phyloP scores from a whole-genome alignment of 495 filamentous ascomycete genomes.

The Neurospora sp. region DNA sequence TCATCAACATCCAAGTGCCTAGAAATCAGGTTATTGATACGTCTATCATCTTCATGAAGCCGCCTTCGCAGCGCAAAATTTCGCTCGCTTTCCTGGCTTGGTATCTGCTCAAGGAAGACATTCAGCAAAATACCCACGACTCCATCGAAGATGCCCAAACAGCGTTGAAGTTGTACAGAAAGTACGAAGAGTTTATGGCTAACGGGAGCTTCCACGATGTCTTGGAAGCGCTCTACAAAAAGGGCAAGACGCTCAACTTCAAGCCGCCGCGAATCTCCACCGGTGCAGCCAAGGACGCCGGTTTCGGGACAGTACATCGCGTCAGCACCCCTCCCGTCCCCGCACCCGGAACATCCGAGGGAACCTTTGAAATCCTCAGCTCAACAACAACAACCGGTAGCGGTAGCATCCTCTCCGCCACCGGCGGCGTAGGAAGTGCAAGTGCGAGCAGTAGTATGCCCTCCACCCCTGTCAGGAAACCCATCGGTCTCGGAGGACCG shows the following conservation, averaged over 20 bases:
- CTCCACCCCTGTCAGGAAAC: not conserved
- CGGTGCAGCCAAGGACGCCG: not conserved
- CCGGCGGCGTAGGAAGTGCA: not conserved
- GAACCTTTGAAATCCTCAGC: not conserved
- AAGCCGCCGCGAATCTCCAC: conserved; percentile 48
- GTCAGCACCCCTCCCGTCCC: not conserved
- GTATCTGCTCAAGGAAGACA: conserved; percentile 78
- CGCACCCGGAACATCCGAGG: not conserved
- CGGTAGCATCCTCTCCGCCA: not conserved
- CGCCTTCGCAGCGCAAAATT: conserved; percentile 60
- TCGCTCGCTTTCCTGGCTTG: conserved; percentile 82
- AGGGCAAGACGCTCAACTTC: conserved; percentile 61
- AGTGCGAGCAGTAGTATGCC: not conserved
- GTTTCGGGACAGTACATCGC: not conserved
- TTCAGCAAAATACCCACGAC: conserved; percentile 85
- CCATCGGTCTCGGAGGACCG: not conserved
- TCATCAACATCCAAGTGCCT: conserved; percentile 94
- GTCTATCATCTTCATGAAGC: conserved; percentile 71
- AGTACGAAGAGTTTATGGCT: conserved; percentile 80
- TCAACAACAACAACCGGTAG: not conserved
- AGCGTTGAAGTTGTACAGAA: conserved; percentile 79
- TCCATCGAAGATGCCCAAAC: conserved; percentile 88
- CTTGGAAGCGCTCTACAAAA: conserved; percentile 70
- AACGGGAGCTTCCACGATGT: conserved; percentile 70
- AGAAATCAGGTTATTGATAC: conserved; percentile 89